phyloP scores from a whole-genome alignment of 352 stramenopile genomes.

The Peronospora farinosa region DNA sequence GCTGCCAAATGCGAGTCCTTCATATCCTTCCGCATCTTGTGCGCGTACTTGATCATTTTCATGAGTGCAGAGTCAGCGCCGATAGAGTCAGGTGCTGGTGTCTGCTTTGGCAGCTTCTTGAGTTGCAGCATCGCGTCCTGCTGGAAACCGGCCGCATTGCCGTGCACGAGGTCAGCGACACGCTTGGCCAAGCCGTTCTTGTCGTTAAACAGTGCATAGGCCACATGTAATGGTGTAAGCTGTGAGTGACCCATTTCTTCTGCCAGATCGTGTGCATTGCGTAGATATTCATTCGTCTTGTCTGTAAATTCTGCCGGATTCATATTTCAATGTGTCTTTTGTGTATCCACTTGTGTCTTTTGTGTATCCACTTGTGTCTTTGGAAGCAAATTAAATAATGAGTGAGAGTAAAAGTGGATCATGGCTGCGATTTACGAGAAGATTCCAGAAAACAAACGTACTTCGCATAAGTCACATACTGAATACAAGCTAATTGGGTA shows the following conservation, averaged over 20 bases:
- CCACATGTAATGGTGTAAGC: conserved; percentile 68
- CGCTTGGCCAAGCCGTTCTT: conserved; percentile 45
- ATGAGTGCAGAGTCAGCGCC: conserved; percentile 53
- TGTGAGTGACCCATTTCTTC: conserved; percentile 70
- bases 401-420: neutral
- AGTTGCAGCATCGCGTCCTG: conserved; percentile 44
- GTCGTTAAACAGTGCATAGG: conserved; percentile 63
- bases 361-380: conserved; percentile 14
- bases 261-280: conserved; percentile 39
- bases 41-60: conserved; percentile 78
- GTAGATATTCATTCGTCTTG: conserved; percentile 65
- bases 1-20: conserved; percentile 75
- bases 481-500: too few species aligned
- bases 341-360: conserved; percentile 14
- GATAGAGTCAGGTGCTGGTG: conserved; percentile 58
- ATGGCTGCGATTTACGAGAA: conserved; percentile 17
- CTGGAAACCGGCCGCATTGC: conserved; percentile 44
- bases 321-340: conserved; percentile 21
- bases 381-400: conserved; percentile 1
- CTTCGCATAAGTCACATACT: conserved; percentile 15
- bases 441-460: conserved; percentile 27
- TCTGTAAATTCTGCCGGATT: conserved; percentile 77
- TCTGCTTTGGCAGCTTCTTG: conserved; percentile 66
- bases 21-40: conserved; percentile 74
- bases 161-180: conserved; percentile 46